Evolutionary conservation across 257 asterid genomes (phyloP), one percentile per base, ranked within the genome.

Genomic region (Nyctanthes arbortristis): DNA sequence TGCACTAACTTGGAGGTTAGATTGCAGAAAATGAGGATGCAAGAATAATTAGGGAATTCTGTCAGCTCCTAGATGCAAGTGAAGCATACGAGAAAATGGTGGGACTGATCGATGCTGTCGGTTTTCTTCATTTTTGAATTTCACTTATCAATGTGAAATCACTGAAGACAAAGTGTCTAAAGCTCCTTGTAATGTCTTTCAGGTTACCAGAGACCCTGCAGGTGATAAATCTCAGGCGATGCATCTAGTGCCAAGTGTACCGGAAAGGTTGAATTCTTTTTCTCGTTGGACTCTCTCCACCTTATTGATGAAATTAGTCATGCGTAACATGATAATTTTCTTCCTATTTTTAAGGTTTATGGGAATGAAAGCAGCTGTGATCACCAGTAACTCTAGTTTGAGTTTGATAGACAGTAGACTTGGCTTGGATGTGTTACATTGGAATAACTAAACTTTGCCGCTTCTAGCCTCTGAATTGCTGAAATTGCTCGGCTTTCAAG

Each of bases 361-460:
- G 92, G 98, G 96, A 65, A 76, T 92, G 96, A 89, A 85, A 76
- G 91, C 94, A 58, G 94, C 96, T 69, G 29, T 89, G 54, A 56
- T 89, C 55, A 79, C 91, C 43, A 80, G 83, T 16, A 80, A 83
- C 78, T 66, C 63, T 35, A 68, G 68, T 47, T 56, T 91, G 82
- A 83, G 79, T 72, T 74, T 78, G 20, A 81, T 91, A 24, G 95
- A 87, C 27, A 72, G 63, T 63, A 81, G 57, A 65, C 78, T 84
- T 29, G 99, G 96, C 52, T 65, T 89, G 74, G 75, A 72, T 18
- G 70, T 77, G 49, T 66, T 89, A 52, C 80, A 72, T 28, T 71
- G 80, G 84, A 69, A 84, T 18, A 83, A 82, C 63, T 33, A 84
- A 47, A 81, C 73, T 32, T 47, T 78, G 2, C 29, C 61, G 0